Base-by-base conservation (phyloP, 23 red algal species). In the Gracilaria domingensis region DNA sequence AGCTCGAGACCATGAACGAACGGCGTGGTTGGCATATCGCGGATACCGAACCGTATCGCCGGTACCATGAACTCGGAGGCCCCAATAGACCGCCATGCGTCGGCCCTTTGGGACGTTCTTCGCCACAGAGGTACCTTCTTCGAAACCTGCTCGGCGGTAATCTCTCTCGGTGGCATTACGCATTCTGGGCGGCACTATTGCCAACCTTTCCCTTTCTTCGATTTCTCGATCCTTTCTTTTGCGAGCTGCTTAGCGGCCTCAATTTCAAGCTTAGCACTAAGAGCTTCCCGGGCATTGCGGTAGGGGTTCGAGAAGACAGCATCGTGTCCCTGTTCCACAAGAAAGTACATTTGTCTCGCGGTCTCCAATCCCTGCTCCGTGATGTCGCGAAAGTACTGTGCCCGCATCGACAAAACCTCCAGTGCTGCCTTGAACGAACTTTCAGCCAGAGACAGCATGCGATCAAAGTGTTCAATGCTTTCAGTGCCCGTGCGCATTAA, bases 351-450 rank as follows among this genome's bases (percentile, higher is more conserved):
- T 4, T 79, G 75, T 5, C 45, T 4, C 45, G 42, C 75, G 4
- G n/a, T 49, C 37, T 79, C 75, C 45, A 40, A 12, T 32, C 75
- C 75, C 20, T 50, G 75, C 12, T 79, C 75, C 3, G 17, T 79
- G 28, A 79, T 79, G 24, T 79, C 75, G 8, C 75, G 75, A 50
- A 79, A 79, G 75, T 79, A 79, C 50, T 79, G 75, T 8, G 75
- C 75, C 4, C 75, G 28, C 75, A 79, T 47, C 11, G 17, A 54
- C n/a, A 79, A 21, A 3, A 79, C 75, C 38, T 50, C 75, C 42
- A 50, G 32, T 12, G 7, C 11, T 3, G 75, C 75, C 8, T 40
- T 40, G 26, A 79, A 29, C 3, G 24, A 32, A 37, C 12, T 30
- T 21, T 54, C 50, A 1, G 50, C 38, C 24, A 79, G 36, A 2